A percentile compares a stretch with the other conserved stretches of the same genome.
Conservation (phyloP, 1,284 basidiomycete genomes). For the Apiotrichum akiyoshidainum region DNA sequence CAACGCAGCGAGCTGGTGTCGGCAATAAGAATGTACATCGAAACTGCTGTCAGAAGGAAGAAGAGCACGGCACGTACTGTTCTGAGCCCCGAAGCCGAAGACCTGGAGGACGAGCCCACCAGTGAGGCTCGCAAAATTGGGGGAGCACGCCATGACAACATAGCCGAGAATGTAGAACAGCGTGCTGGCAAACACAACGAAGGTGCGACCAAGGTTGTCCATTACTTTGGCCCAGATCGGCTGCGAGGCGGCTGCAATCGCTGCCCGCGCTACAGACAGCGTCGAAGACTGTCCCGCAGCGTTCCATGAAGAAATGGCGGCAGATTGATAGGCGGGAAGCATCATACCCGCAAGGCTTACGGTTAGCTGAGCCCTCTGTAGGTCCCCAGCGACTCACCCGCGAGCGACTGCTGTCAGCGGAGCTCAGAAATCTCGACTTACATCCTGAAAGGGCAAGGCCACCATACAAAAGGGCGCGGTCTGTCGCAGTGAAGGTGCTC, state of each 20-base stretch:
- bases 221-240: constrained; percentile 76
- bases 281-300: constrained; percentile 4
- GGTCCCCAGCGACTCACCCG: neutral
- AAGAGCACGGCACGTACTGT: constrained; percentile 3
- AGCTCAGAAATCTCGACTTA: neutral
- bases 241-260: constrained; percentile 64
- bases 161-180: constrained; percentile 41
- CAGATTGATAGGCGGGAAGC: constrained; percentile 9
- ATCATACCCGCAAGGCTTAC: constrained; percentile 4
- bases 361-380: too few species aligned
- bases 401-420: constrained; percentile 8
- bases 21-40: constrained; percentile 48
- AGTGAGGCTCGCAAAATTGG: constrained; percentile 33
- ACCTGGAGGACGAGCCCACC: constrained; percentile 40
- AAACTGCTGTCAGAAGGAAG: constrained; percentile 7
- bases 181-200: constrained; percentile 53
- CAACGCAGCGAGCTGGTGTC: constrained; percentile 71
- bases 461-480: constrained; percentile 31
- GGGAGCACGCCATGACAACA: constrained; percentile 33
- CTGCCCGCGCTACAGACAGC: constrained; percentile 30
- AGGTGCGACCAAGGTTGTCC: constrained; percentile 59
- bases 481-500: constrained; percentile 3
- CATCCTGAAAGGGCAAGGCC: constrained; percentile 49
- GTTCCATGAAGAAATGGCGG: constrained; percentile 10
- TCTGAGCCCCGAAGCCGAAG: constrained; percentile 32